A percentile compares a stretch with the other conserved stretches of the same genome.
Conservation (phyloP, 768 basidiomycete species). For the Tulasnella sp. region DNA sequence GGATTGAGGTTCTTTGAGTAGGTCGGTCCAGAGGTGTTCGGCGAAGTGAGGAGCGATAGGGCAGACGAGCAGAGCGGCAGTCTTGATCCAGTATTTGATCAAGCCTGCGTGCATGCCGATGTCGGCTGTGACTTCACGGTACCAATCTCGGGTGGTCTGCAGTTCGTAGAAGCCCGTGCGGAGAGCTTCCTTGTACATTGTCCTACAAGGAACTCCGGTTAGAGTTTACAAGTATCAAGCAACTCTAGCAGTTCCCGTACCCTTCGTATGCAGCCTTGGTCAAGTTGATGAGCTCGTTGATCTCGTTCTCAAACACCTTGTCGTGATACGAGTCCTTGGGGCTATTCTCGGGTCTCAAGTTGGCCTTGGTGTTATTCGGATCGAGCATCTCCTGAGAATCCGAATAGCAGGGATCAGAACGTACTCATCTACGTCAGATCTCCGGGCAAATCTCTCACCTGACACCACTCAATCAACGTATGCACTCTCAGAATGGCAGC, state of each 20-base stretch:
- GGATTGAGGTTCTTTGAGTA: conserved; percentile 69
- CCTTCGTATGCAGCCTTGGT: conserved; percentile 76
- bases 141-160: conserved; percentile 90
- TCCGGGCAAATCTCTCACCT: conserved; percentile 48
- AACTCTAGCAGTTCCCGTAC: conserved; percentile 48
- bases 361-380: conserved; percentile 48
- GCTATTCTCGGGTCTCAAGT: conserved; percentile 60
- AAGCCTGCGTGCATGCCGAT: conserved; percentile 90
- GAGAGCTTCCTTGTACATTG: conserved; percentile 91
- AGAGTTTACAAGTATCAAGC: background rate
- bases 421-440: background rate
- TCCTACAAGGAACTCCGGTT: conserved; percentile 47
- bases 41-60: conserved; percentile 93
- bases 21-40: conserved; percentile 79
- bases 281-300: conserved; percentile 77
- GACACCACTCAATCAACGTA: conserved; percentile 87
- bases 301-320: conserved; percentile 83
- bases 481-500: conserved; percentile 91
- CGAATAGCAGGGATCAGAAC: background rate
- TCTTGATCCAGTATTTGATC: conserved; percentile 77
- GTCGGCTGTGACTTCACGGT: conserved; percentile 78
- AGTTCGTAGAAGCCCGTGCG: conserved; percentile 96
- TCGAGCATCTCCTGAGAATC: conserved; percentile 67
- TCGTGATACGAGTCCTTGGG: conserved; percentile 76
- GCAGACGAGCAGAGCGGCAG: conserved; percentile 71